Percentiles rank a stretch among this genome's conserved stretches.
These are phyloP conservation scores for Gautieria morchelliformis DNA, from an alignment of 768 basidiomycete species.

Conservation along the genomic window DNA sequence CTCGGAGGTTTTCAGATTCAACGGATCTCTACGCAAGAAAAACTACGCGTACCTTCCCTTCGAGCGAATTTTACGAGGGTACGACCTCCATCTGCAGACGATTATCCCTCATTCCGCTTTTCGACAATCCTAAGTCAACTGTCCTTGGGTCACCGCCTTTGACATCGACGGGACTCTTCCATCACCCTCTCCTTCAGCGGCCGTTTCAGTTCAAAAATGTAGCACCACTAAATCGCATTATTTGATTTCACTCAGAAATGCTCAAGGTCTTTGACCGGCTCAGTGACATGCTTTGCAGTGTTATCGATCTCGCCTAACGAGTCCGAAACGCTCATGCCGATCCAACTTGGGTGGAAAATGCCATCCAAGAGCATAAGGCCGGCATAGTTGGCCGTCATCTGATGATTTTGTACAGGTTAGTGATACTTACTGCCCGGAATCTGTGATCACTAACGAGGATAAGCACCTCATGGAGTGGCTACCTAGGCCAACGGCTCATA, in stretches of 20 bases:
- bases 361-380: conserved; percentile 29
- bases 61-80: conserved; percentile 28
- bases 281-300: conserved; percentile 90
- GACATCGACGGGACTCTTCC: conserved; percentile 73
- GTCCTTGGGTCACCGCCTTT: conserved; percentile 30
- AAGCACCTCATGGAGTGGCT: conserved; percentile 73
- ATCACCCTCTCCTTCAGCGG: conserved; percentile 59
- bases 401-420: conserved; percentile 40
- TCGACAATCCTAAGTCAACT: conserved; percentile 50
- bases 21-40: conserved; percentile 6
- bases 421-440: conserved; percentile 82
- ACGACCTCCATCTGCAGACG: conserved; percentile 55
- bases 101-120: conserved; percentile 57
- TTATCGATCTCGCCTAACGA: conserved; percentile 93
- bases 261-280: conserved; percentile 83
- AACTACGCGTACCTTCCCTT: not conserved
- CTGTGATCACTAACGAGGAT: conserved; percentile 48
- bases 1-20: not conserved
- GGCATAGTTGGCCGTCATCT: not conserved
- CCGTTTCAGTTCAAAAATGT: conserved; percentile 64
- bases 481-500: conserved; percentile 62
- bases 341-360: conserved; percentile 67
- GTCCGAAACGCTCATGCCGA: conserved; percentile 92
- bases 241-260: conserved; percentile 64
- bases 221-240: conserved; percentile 74